Conservation (phyloP, 179 eudicot species). For the Nepenthes alata region DNA sequence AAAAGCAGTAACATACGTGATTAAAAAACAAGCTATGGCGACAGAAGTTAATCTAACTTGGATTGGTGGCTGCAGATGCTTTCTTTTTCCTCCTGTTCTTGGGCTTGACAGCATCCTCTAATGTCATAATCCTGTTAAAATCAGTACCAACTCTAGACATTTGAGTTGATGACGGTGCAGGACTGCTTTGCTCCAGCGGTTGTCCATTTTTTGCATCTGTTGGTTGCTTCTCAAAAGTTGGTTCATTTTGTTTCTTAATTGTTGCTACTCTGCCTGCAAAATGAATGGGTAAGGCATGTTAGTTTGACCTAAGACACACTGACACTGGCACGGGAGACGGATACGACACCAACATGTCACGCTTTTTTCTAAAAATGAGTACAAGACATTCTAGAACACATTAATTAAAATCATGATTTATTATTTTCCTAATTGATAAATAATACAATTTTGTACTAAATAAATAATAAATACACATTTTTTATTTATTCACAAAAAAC, state of each 20-base stretch:
- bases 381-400: too few species aligned
- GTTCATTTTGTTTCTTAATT: conserved; percentile 9
- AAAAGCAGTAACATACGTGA: too few species aligned
- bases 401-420: too few species aligned
- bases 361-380: too few species aligned
- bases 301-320: not conserved
- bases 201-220: conserved; percentile 6
- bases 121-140: conserved; percentile 20
- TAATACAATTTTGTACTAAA: too few species aligned
- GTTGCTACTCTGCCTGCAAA: conserved; percentile 24
- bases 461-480: too few species aligned
- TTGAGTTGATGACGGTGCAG: conserved; percentile 10
- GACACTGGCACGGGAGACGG: too few species aligned
- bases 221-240: conserved; percentile 8
- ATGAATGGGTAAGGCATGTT: not conserved
- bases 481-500: too few species aligned
- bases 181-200: conserved; percentile 15
- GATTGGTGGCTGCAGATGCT: conserved; percentile 16
- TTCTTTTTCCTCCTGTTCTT: conserved; percentile 63
- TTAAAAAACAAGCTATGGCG: not conserved
- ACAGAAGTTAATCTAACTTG: conserved; percentile 10
- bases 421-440: too few species aligned
- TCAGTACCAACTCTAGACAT: conserved; percentile 9
- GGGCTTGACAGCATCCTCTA: conserved; percentile 78
- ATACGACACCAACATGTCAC: too few species aligned